Evolutionary conservation across 805 yeast genomes (phyloP).

Genomic region (Kuraishia borneana): DNA sequence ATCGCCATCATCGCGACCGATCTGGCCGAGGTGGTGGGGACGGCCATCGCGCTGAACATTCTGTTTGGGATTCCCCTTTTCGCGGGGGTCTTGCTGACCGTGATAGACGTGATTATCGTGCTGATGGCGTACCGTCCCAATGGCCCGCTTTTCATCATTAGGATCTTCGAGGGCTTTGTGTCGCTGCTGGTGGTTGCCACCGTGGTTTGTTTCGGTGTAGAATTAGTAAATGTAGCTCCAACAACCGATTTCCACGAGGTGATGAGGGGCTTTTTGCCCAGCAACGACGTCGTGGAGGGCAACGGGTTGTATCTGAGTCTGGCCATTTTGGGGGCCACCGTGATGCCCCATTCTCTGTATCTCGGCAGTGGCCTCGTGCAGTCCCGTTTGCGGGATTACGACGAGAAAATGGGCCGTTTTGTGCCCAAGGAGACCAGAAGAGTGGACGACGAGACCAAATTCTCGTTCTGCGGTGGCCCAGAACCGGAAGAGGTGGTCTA

Average conservation of each 20-base stretch:
- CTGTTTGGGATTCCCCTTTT: constrained; percentile 70
- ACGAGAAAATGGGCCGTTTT: constrained; percentile 54
- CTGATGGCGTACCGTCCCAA: constrained; percentile 79
- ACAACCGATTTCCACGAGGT: constrained; percentile 46
- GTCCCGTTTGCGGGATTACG: constrained; percentile 72
- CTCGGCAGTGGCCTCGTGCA: constrained; percentile 86
- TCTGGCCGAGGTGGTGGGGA: constrained; percentile 95
- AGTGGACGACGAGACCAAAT: constrained; percentile 1
- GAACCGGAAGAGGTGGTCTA: constrained; percentile 27
- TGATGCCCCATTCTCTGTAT: constrained; percentile 89
- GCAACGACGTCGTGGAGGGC: constrained; percentile 30
- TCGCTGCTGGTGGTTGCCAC: constrained; percentile 70
- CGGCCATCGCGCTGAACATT: constrained; percentile 86
- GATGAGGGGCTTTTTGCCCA: constrained; percentile 57
- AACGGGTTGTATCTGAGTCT: constrained; percentile 71
- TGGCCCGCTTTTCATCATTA: constrained; percentile 66
- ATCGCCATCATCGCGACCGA: constrained; percentile 91
- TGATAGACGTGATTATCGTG: constrained; percentile 77
- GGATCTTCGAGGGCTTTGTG: constrained; percentile 77
- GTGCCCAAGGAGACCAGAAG: constrained; percentile 9
- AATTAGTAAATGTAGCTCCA: constrained; percentile 56
- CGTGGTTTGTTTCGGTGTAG: constrained; percentile 75
- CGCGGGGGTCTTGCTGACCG: constrained; percentile 76
- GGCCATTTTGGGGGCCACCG: constrained; percentile 88
- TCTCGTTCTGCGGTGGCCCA: neutral